Conservation (phyloP, 2,329 filamentous ascomycete species). For the Esteya vermicola region DNA sequence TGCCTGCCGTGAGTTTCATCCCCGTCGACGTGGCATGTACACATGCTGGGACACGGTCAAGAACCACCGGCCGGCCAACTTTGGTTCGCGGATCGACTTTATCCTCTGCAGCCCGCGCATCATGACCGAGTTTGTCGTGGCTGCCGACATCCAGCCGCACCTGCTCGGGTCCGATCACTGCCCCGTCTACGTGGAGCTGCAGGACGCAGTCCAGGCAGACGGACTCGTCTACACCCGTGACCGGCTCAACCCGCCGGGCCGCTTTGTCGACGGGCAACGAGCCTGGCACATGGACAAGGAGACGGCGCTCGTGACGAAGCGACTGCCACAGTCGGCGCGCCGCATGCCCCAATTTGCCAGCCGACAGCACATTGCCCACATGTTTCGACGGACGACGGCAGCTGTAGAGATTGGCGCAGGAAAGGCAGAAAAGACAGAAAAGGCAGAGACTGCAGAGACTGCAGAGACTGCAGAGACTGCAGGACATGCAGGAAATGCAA, state of each 20-base stretch:
- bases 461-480: too few relatives aligned
- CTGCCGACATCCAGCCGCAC: constrained; percentile 76
- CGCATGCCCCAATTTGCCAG: constrained; percentile 80
- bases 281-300: constrained; percentile 1
- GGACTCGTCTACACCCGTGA: constrained; percentile 44
- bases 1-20: constrained; percentile 69
- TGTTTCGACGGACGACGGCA: constrained; percentile 43
- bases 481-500: too few relatives aligned
- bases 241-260: constrained; percentile 61
- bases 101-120: constrained; percentile 70
- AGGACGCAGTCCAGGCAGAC: constrained; percentile 44
- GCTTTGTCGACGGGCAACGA: constrained; percentile 47
- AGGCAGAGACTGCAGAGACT: too few relatives aligned
- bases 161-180: constrained; percentile 94
- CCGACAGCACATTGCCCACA: constrained; percentile 75
- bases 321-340: constrained; percentile 61
- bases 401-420: too few relatives aligned
- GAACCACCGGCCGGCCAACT: constrained; percentile 92
- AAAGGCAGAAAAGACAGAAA: too few relatives aligned
- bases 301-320: constrained; percentile 16
- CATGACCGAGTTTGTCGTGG: constrained; percentile 63
- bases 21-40: constrained; percentile 74
- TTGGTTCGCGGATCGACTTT: constrained; percentile 86
- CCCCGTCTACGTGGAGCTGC: constrained; percentile 69
- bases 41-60: constrained; percentile 94